Evolutionary conservation across 1,139 yeast genomes (phyloP), one percentile per base, ranked within the genome.

Genomic region (Yamadazyma membranifaciens): DNA sequence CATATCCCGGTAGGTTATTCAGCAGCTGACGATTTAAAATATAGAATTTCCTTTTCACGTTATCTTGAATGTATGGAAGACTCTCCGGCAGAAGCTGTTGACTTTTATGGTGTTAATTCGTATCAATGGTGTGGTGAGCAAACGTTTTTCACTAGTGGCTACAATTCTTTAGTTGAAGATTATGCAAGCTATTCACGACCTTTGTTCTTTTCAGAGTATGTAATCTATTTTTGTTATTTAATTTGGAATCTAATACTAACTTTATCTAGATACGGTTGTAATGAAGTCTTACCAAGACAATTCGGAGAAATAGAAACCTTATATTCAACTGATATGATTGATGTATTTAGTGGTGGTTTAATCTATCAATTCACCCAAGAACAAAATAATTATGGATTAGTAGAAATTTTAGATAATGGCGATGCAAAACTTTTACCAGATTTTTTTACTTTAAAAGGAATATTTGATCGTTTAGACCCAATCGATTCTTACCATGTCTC

Each of bases 81-180:
- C 12, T 73, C 72, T n/a, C 63, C 72, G 0, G 57, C 61, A 11
- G 82, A 85, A 37, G 65, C 83, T 1, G 87, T 88, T 25, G 98
- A 92, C 59, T 92, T 92, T 57, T 91, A 88, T 63, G 98, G 98
- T 4, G 91, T 92, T 41, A 92, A 92, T 60, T 83, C 96, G 1
- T 92, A 92, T 61, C 96, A 89, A 59, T 92, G 98, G 98, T 92
- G 98, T 67, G 98, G 98, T 5, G 77, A 80, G 36, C 92, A 87
- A 53, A 83, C 94, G 3, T 86, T 87, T 61, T 67, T 80, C 45
- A 72, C 85, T 9, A 84, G 96, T 52, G 98, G 98, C 1, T 92
- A 88, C 61, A 78, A 84, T 51, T 65, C 71, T 28, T 75, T 91
- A 44, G 91, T 87, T 14, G 72, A 76, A 40, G 89, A 86, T 50